Conservation (phyloP, 2,329 filamentous ascomycete genomes). For the Calycina herbarum region DNA sequence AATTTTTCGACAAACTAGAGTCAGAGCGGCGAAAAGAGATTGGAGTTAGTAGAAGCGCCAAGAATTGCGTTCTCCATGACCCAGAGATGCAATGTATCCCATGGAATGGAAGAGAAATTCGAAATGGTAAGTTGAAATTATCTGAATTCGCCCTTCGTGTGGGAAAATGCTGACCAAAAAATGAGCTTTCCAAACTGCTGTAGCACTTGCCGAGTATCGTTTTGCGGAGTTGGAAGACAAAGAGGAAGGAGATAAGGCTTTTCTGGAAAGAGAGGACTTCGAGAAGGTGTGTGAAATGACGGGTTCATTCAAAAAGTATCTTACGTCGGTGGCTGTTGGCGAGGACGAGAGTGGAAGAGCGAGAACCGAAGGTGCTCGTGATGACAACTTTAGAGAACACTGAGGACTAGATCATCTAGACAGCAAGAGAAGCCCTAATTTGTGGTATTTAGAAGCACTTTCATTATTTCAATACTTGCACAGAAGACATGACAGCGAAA, state of each 20-base stretch:
- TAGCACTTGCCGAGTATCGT: not conserved
- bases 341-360: not conserved
- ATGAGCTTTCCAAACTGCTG: not conserved
- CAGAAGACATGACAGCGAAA: no score
- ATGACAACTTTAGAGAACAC: not conserved
- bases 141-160: not conserved
- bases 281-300: slow-evolving; percentile 5
- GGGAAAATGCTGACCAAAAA: not conserved
- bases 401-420: not conserved
- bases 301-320: not conserved
- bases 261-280: not conserved
- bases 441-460: no score
- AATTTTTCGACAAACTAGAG: not conserved
- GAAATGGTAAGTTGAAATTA: not conserved
- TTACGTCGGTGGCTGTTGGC: not conserved
- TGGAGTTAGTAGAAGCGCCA: not conserved
- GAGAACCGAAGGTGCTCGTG: not conserved
- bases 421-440: no score
- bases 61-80: not conserved
- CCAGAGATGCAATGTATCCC: not conserved
- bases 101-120: slow-evolving; percentile 5
- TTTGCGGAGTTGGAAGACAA: not conserved
- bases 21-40: not conserved
- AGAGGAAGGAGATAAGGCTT: not conserved
- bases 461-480: no score